Conservation (phyloP, 2,329 filamentous ascomycete species). For the Phyllosticta citrichinensis region DNA sequence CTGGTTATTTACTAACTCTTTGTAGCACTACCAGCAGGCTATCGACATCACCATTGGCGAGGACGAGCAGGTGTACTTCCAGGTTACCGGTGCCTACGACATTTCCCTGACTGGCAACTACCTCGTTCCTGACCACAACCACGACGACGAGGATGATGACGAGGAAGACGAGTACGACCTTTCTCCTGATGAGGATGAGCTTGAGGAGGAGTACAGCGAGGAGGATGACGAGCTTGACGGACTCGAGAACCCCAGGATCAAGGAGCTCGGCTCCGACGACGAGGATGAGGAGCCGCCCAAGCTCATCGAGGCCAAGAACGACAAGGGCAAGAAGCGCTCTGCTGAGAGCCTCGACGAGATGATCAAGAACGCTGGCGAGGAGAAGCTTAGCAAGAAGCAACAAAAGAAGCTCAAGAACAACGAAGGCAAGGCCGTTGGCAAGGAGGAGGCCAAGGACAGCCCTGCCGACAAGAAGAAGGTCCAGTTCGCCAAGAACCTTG, state of each 20-base stretch:
- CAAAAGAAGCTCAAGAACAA: constrained; percentile 99
- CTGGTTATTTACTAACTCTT: constrained; percentile 17
- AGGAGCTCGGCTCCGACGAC: constrained; percentile 72
- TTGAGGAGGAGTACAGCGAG: constrained; percentile 46
- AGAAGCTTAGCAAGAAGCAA: constrained; percentile 89
- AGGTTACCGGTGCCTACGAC: constrained; percentile 79
- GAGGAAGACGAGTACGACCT: constrained; percentile 68
- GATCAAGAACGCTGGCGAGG: constrained; percentile 65
- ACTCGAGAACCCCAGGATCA: constrained; percentile 69
- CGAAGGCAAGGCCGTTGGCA: constrained; percentile 70
- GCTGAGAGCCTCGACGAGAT: constrained; percentile 75
- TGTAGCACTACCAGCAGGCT: constrained; percentile 84
- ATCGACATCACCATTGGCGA: constrained; percentile 87
- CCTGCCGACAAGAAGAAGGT: constrained; percentile 78
- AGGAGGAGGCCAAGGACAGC: constrained; percentile 37
- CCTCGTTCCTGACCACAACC: constrained; percentile 59
- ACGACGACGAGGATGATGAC: constrained; percentile 46
- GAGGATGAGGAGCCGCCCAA: constrained; percentile 54
- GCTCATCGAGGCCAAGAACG: constrained; percentile 36
- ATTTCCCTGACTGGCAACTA: constrained; percentile 96
- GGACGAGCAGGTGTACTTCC: constrained; percentile 85
- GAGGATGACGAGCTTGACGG: constrained; percentile 41
- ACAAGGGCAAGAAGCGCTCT: constrained; percentile 79
- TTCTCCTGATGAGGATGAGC: constrained; percentile 68
- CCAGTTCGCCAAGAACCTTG: constrained; percentile 97